Percentiles rank a stretch among this genome's conserved stretches.
Evolutionary conservation across 1,284 basidiomycete species (phyloP).

Genomic region (Ustilago trichophora): DNA sequence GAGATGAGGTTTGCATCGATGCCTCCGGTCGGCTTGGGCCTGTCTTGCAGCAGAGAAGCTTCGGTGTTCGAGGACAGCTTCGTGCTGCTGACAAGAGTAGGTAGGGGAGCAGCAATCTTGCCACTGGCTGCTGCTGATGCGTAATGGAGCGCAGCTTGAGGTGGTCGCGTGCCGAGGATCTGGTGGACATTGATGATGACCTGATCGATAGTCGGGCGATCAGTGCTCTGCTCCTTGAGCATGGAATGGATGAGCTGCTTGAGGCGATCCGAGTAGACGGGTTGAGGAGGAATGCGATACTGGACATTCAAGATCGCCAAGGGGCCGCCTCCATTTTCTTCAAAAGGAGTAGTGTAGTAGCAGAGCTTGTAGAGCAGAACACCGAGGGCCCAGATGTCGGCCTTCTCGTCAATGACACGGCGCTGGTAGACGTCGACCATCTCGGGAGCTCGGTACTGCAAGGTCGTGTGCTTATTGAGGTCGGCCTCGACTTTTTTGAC

Average conservation of each 20-base stretch:
- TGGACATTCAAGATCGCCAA: conserved; percentile 96
- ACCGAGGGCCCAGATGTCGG: conserved; percentile 81
- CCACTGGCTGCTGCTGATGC: conserved; percentile 37
- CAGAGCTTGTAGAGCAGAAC: conserved; percentile 84
- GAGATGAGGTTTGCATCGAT: conserved; percentile 45
- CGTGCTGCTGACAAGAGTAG: conserved; percentile 23
- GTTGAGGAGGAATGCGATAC: conserved; percentile 76
- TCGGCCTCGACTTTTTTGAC: conserved; percentile 88
- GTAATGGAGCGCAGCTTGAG: conserved; percentile 46
- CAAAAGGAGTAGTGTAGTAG: conserved; percentile 97
- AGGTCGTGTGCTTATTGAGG: conserved; percentile 90
- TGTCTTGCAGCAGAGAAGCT: neutral
- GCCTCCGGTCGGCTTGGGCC: conserved; percentile 12
- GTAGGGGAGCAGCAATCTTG: conserved; percentile 38
- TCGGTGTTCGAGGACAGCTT: neutral
- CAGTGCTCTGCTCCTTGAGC: conserved; percentile 56
- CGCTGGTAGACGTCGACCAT: conserved; percentile 93
- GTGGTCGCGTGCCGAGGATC: conserved; percentile 51
- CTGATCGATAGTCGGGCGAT: conserved; percentile 56
- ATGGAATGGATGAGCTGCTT: conserved; percentile 78
- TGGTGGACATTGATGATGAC: conserved; percentile 52
- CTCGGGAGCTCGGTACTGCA: conserved; percentile 95
- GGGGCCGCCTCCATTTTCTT: conserved; percentile 79
- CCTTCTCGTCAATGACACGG: conserved; percentile 87
- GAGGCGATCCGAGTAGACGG: conserved; percentile 86